Base-by-base conservation (phyloP, 2,329 filamentous ascomycete species). In the Escovopsis sp. region DNA sequence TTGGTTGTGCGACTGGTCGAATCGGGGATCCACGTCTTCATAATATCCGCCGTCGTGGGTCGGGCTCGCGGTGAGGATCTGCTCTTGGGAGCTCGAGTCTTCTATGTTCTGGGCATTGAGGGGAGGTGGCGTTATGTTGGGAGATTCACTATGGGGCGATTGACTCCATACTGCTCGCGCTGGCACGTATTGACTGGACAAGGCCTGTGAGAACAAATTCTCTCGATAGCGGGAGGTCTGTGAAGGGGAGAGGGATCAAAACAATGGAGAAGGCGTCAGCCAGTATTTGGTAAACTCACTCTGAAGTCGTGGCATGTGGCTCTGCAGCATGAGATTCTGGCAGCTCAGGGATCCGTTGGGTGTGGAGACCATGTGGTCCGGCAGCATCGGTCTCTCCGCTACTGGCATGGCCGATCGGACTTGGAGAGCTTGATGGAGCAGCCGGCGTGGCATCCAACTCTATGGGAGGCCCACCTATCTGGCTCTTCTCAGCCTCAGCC, bases 11-110 rank as follows among this genome's bases (percentile, higher is more conserved):
- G 47, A 50, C 41, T 61, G 59, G 40, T 48, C 72, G 55, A 95
- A 96, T 44, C 80, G 83, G 37, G 89, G 87, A 50, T 94, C 87
- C 11, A 94, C 77, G 58, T 96, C 89, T 68, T 96, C 91, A 56
- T 93, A 94, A 63, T 96, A 96, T 48, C 73, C 64, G 52, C 55
- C 64, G 39, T 49, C 59, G 47, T 51, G 47, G 18, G 51, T 56
- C 7, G 51, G 51, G 41, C 54, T 56, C 35, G 53, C 53, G 12
- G 61, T 5, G 8, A 32, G 28, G 8, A 32, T 32, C 28, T 11
- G 59, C 36, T 38, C 50, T 56, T 36, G 61, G 53, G 30, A 62
- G 53, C 45, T 69, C 65, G 43, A 61, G 53, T 15, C 5, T 18
- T 42, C 45, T n/a, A 41, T 55, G 41, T 55, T 48, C 40, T 58